Evolutionary conservation across 2,329 filamentous ascomycete species (phyloP).

Genomic region (Podosphaera fusca): DNA sequence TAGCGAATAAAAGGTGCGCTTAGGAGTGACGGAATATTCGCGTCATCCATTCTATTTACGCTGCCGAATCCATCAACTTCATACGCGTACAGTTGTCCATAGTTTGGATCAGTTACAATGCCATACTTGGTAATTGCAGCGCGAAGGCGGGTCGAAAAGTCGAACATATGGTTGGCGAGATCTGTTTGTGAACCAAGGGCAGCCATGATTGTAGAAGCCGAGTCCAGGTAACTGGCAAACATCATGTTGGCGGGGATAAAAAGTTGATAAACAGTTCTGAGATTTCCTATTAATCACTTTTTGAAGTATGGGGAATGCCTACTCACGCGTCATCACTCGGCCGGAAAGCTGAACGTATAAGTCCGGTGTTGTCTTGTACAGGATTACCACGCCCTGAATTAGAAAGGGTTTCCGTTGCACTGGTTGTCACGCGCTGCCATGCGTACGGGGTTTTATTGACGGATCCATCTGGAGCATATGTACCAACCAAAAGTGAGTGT

Average conservation of each 20-base stretch:
- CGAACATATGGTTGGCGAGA: constrained; percentile 31
- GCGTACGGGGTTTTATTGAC: constrained; percentile 42
- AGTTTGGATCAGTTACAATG: constrained; percentile 37
- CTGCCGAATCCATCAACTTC: constrained; percentile 53
- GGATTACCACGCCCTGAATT: constrained; percentile 63
- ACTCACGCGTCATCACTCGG: constrained; percentile 62
- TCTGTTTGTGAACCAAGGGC: constrained; percentile 24
- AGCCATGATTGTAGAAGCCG: constrained; percentile 28
- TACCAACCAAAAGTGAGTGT: constrained; percentile 46
- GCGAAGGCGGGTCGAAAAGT: constrained; percentile 37
- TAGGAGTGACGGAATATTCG: constrained; percentile 45
- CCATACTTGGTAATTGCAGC: constrained; percentile 48
- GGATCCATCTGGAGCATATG: constrained; percentile 38
- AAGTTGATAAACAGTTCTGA: constrained; percentile 49
- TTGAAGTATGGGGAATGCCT: not conserved
- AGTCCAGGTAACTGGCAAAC: constrained; percentile 39
- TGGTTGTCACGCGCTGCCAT: constrained; percentile 50
- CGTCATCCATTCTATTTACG: constrained; percentile 44
- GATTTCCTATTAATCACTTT: not conserved
- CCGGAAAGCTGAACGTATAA: constrained; percentile 71
- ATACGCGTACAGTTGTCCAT: constrained; percentile 50
- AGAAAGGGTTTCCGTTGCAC: constrained; percentile 58
- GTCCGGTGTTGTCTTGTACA: constrained; percentile 47
- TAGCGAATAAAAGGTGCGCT: constrained; percentile 42
- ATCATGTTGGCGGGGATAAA: constrained; percentile 82